Evolutionary conservation across 495 filamentous ascomycete genomes (phyloP).

Genomic region (Annulohypoxylon nitens): DNA sequence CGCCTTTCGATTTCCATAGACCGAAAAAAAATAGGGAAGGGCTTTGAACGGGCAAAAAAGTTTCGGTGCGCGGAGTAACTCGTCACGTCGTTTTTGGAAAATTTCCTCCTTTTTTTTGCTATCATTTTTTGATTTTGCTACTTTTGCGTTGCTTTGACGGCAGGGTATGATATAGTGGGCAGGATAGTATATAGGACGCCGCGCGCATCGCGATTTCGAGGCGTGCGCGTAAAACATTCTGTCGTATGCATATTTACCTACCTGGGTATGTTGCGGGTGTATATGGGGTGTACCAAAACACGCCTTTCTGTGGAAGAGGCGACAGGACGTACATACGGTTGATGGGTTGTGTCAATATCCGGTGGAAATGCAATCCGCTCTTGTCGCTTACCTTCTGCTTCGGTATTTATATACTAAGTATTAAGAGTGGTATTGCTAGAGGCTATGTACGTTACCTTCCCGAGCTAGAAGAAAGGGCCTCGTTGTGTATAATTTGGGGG

Average conservation of each 20-base stretch:
- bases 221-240: conserved; percentile 2
- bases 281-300: conserved; percentile 30
- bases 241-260: not conserved
- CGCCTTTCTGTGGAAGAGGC: conserved; percentile 1
- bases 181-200: conserved; percentile 15
- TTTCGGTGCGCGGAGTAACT: conserved; percentile 34
- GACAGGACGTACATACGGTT: not conserved
- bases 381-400: conserved; percentile 26
- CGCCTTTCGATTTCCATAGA: conserved; percentile 18
- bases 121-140: not conserved
- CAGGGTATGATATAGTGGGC: conserved; percentile 25
- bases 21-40: conserved; percentile 20
- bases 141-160: conserved; percentile 4
- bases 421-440: conserved; percentile 25
- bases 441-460: conserved; percentile 21
- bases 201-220: conserved; percentile 4
- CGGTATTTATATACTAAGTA: conserved; percentile 17
- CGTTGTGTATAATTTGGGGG: conserved; percentile 6
- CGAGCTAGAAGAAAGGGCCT: conserved; percentile 23
- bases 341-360: conserved; percentile 17
- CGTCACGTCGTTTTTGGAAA: not conserved
- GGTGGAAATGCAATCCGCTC: conserved; percentile 15
- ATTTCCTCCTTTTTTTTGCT: not conserved
- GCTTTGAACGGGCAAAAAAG: conserved; percentile 38
- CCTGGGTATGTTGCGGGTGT: not conserved